A percentile compares a stretch with the other conserved stretches of the same genome.
phyloP scores from a whole-genome alignment of 345 rosid species.

The Linum trigynum region DNA sequence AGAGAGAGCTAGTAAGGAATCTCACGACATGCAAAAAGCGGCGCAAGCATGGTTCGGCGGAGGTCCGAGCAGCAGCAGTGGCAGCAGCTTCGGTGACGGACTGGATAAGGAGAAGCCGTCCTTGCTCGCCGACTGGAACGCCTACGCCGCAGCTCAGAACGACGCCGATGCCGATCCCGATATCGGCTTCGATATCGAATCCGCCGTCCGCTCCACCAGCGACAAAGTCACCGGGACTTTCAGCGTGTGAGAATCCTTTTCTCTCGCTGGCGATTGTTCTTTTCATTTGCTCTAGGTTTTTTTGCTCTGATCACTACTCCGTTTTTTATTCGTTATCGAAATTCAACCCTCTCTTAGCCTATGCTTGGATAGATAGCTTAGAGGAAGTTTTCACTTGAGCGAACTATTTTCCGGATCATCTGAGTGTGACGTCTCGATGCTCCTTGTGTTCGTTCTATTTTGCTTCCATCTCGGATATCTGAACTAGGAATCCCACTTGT shows the following conservation, averaged over 20 bases:
- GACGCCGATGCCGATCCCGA: background rate
- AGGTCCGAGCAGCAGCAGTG: slow-evolving; percentile 8
- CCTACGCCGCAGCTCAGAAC: slow-evolving; percentile 16
- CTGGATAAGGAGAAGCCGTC: slow-evolving; percentile 3
- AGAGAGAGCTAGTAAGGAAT: slow-evolving; percentile 28
- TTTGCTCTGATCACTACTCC: too few relatives aligned
- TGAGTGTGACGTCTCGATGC: too few relatives aligned
- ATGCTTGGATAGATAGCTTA: too few relatives aligned
- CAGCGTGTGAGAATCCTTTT: slow-evolving; percentile 17
- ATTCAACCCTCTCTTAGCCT: too few relatives aligned
- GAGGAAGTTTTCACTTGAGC: too few relatives aligned
- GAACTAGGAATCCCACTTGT: too few relatives aligned
- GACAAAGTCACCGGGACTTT: slow-evolving; percentile 23
- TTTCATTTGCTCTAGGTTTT: too few relatives aligned
- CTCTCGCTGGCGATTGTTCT: too few relatives aligned
- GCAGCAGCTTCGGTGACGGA: slow-evolving; percentile 1
- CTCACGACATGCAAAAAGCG: slow-evolving; percentile 11
- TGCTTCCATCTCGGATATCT: too few relatives aligned
- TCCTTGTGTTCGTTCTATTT: too few relatives aligned
- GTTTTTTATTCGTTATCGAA: too few relatives aligned
- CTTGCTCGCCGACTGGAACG: slow-evolving; percentile 24
- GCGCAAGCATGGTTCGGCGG: slow-evolving; percentile 22
- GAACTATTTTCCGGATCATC: too few relatives aligned
- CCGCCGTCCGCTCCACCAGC: slow-evolving; percentile 24
- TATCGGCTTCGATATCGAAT: slow-evolving; percentile 20